Evolutionary conservation across 768 basidiomycete species (phyloP), one percentile per base, ranked within the genome.

Genomic region (Xanthoconium purpureum): DNA sequence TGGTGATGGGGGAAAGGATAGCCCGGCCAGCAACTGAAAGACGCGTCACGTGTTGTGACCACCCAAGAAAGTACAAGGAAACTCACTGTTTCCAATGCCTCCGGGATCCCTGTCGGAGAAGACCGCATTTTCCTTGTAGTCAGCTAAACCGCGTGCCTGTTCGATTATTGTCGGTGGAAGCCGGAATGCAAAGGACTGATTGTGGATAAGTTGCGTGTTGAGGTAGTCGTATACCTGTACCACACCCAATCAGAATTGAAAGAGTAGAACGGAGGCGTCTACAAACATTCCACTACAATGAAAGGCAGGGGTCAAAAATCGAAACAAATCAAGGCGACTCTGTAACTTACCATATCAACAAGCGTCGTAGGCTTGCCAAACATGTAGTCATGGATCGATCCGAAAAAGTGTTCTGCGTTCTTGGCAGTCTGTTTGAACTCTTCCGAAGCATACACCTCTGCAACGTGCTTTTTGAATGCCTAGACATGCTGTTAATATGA

Each of bases 81-180:
- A 56, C 87, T 39, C 58, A 91, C 89, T 82, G 75, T 93, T 93
- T 17, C 89, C 89, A 62, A 94, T 78, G 43, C 85, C 85, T 60
- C 71, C 77, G 53, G 84, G 81, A 2, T 81, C 74, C 2, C 73
- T 69, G 61, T 83, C 83, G 4, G 85, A 83, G 76, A 93, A 94
- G 58, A 92, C 77, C 6, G 81, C 83, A 57, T 80, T 71, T 72
- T 94, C 89, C 69, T 93, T 90, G 77, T 81, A 89, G 76, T 93
- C 77, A 1, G 84, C 91, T 56, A 84, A 80, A 57, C 74, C 78
- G 30, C 84, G 87, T 18, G 88, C 86, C 65, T 89, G 89, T 64
- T 89, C 84, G 58, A 88, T 73, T 69, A 84, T 76, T 9, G 81
- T 84, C 11, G 87, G 87, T 17, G 89, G 87, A 29, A 93, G 84